Conservation (phyloP, 371 early-diverging fungal species). For the Funneliformis caledonium region DNA sequence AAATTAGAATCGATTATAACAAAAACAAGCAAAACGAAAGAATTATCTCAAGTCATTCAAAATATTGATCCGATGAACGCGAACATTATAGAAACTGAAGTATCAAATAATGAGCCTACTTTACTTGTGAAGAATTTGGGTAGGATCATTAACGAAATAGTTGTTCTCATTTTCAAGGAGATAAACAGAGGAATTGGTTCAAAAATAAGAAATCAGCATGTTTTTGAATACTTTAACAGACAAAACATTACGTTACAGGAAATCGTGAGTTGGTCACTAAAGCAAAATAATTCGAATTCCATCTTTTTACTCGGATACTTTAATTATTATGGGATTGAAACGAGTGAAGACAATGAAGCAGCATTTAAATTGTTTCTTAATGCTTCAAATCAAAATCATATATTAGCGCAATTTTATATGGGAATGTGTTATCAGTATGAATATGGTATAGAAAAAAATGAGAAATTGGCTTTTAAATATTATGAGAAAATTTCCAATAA, state of each 20-base stretch:
- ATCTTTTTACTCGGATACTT: not conserved
- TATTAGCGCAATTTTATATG: slow-evolving; percentile 11
- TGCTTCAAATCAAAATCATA: not conserved
- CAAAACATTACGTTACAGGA: not conserved
- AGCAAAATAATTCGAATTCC: not conserved
- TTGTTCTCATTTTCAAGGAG: not conserved
- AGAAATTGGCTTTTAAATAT: slow-evolving; percentile 25
- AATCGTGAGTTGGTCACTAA: not conserved
- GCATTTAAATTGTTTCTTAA: not conserved
- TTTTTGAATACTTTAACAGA: not conserved
- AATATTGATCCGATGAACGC: no score
- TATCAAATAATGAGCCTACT: not conserved
- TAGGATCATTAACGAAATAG: not conserved
- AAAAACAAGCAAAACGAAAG: not conserved
- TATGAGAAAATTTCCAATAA: slow-evolving; percentile 46
- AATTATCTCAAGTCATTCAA: not conserved
- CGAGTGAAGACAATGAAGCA: not conserved
- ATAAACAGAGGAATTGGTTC: not conserved
- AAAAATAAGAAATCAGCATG: not conserved
- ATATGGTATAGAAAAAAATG: slow-evolving; percentile 6
- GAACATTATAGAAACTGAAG: not conserved
- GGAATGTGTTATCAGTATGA: slow-evolving; percentile 40
- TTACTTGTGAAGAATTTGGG: not conserved
- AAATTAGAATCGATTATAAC: not conserved
- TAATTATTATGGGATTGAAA: not conserved